Base-by-base conservation (phyloP, 805 yeast species). In the Candida gorgasii region DNA sequence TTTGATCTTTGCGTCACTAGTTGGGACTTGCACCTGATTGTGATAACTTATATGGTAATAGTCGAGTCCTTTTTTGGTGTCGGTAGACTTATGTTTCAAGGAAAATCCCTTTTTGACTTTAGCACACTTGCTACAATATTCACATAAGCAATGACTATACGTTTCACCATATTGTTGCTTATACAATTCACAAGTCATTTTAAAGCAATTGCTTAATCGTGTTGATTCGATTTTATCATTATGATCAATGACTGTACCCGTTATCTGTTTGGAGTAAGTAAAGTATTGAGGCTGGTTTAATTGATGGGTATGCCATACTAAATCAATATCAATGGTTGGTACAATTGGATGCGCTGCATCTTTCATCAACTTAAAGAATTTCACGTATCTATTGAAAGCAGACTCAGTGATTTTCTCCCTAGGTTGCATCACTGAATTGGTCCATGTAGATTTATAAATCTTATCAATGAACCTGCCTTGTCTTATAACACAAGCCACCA, bases 401-500 rank as follows among this genome's bases (percentile, higher is more conserved):
- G 47, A 13, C 47, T 4, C 55, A 18, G 35, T 15, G 3, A 31
- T 12, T 31, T 19, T 18, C 7, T 31, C 24, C 4, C 12, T 5
- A 3, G 35, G 35, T 18, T 17, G 14, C 15, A 12, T 12, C 3
- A 15, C 12, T 3, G 14, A 8, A 31, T 31, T 7, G 4, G 35
- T 14, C 35, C 35, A 31, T 11, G 17, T 4, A 6, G 20, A 14
- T 12, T 18, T 5, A 18, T 18, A 31, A 50, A 58, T 55, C 30
- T 55, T 49, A 12, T 37, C 50, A 8, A 54, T 53, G 36, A 58
- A 61, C 32, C 52, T 36, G 31, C 51, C 58, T 42, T 59, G 63
- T 24, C 60, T 36, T n/a, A 48, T 4, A 11, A 58, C 57, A 42
- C 52, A 52, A 4, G 58, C 61, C n/a, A 59, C 65, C 30, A 61